Evolutionary conservation across 768 basidiomycete genomes (phyloP).

Genomic region (Mycena capillaripes): DNA sequence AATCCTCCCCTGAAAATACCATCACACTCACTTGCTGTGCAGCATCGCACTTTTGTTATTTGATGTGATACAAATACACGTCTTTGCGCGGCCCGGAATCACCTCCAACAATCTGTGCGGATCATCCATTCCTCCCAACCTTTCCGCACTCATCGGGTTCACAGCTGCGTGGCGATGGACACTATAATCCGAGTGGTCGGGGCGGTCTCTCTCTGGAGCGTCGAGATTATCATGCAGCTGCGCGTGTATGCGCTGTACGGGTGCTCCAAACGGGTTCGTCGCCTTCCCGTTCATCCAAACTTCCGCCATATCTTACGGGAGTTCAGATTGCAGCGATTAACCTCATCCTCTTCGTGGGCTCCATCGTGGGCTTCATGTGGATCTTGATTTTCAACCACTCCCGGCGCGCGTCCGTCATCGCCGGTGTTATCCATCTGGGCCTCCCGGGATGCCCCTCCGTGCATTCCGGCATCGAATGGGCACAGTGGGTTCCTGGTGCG

Average conservation of each 20-base stretch:
- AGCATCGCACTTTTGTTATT: slow-evolving; percentile 58
- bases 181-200: slow-evolving; percentile 58
- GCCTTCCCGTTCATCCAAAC: neutral
- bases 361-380: slow-evolving; percentile 58
- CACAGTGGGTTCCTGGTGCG: slow-evolving; percentile 59
- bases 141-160: neutral
- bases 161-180: slow-evolving; percentile 61
- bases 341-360: slow-evolving; percentile 53
- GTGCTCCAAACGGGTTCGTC: slow-evolving; percentile 54
- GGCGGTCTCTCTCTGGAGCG: slow-evolving; percentile 60
- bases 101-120: slow-evolving; percentile 53
- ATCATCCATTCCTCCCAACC: neutral
- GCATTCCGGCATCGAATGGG: slow-evolving; percentile 59
- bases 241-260: slow-evolving; percentile 59
- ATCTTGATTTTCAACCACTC: slow-evolving; percentile 56
- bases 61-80: slow-evolving; percentile 61
- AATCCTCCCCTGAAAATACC: neutral
- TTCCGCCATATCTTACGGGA: neutral
- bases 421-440: slow-evolving; percentile 50
- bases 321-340: slow-evolving; percentile 56
- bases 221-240: slow-evolving; percentile 65
- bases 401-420: slow-evolving; percentile 51
- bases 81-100: slow-evolving; percentile 55
- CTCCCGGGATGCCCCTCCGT: slow-evolving; percentile 58
- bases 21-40: neutral